Percentiles rank a stretch among this genome's conserved stretches.
These are phyloP conservation scores for Suhomyces sp. DNA, from an alignment of 805 yeast species.

Conservation along the genomic window DNA sequence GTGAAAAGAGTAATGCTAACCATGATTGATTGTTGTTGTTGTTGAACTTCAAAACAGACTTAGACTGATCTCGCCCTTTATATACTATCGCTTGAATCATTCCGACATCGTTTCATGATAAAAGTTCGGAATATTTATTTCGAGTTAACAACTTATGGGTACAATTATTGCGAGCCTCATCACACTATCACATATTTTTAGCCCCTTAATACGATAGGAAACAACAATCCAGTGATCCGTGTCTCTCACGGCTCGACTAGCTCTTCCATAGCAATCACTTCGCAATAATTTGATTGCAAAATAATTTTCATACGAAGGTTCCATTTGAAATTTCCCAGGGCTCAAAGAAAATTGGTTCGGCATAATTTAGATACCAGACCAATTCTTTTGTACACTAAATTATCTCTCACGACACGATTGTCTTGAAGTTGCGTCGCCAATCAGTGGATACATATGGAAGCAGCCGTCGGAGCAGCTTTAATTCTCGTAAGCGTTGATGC, in stretches of 20 bases:
- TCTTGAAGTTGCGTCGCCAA: neutral
- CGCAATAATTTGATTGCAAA: neutral
- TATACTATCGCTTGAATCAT: neutral
- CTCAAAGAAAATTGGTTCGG: neutral
- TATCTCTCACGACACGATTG: neutral
- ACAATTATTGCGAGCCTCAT: neutral
- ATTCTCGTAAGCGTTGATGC: neutral
- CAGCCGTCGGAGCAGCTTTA: neutral
- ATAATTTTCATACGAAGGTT: too few relatives aligned
- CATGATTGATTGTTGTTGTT: neutral
- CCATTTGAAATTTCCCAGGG: neutral
- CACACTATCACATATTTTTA: neutral
- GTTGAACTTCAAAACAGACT: neutral
- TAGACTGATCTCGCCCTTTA: neutral
- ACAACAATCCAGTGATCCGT: neutral
- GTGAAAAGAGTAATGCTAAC: neutral
- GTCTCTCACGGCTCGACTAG: neutral
- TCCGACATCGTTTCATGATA: neutral
- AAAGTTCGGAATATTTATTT: neutral
- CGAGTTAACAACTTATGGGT: neutral
- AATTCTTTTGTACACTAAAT: neutral
- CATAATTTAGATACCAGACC: neutral
- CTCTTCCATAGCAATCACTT: neutral
- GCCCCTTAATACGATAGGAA: neutral
- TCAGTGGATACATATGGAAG: neutral